These are phyloP conservation scores for Trichoderma sp. DNA, from an alignment of 2,329 filamentous ascomycete genomes.

Conservation along the genomic window DNA sequence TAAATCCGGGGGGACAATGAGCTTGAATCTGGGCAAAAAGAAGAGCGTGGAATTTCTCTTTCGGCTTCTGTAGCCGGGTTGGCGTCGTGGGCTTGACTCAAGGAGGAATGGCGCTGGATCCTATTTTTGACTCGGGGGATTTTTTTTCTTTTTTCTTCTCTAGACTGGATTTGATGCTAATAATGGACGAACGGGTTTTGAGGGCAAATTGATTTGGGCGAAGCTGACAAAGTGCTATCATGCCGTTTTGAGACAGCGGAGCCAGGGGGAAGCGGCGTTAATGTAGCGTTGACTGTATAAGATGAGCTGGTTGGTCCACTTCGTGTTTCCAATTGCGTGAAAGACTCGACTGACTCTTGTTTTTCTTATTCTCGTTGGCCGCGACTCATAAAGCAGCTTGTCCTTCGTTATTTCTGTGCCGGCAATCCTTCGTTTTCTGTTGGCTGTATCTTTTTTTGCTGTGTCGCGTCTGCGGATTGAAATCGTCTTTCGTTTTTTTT, in stretches of 20 bases:
- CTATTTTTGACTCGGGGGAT: background rate
- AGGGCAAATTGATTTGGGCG: background rate
- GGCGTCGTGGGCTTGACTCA: background rate
- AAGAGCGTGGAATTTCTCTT: background rate
- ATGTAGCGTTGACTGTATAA: background rate
- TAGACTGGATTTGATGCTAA: background rate
- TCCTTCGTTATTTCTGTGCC: background rate
- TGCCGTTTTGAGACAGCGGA: background rate
- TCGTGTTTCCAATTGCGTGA: background rate
- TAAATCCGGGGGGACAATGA: background rate
- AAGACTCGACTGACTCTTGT: background rate
- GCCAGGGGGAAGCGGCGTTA: background rate
- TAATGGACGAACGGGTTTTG: background rate
- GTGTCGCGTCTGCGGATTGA: background rate
- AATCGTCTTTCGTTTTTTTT: background rate
- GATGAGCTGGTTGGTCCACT: slow-evolving; percentile 1
- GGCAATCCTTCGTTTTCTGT: background rate
- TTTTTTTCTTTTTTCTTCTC: background rate
- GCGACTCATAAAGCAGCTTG: background rate
- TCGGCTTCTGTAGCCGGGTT: background rate
- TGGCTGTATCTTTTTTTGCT: background rate
- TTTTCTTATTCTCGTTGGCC: background rate
- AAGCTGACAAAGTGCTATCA: background rate
- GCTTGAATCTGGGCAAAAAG: background rate
- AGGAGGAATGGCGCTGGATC: background rate